A percentile compares a stretch with the other conserved stretches of the same genome.
Conservation (phyloP, 805 yeast species). For the Clavispora vitiphila region DNA sequence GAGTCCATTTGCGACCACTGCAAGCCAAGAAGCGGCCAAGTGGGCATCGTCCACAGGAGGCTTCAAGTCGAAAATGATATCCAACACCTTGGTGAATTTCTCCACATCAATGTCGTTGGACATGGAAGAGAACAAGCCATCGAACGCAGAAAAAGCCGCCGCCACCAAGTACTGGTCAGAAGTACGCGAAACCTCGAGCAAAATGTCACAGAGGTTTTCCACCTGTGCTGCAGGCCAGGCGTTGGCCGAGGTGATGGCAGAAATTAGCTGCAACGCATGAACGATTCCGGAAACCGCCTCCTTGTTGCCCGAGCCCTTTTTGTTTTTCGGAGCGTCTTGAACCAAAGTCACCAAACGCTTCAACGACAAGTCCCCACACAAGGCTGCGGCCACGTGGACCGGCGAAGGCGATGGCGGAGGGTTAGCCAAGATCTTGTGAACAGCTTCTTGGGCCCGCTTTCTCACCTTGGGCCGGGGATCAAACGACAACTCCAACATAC, state of each 20-base stretch:
- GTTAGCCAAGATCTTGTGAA: slow-evolving; percentile 54
- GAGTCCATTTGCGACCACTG: slow-evolving; percentile 83
- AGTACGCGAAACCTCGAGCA: slow-evolving; percentile 72
- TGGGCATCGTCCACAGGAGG: slow-evolving; percentile 82
- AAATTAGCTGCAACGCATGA: slow-evolving; percentile 73
- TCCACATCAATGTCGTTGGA: slow-evolving; percentile 55
- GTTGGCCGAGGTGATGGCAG: slow-evolving; percentile 62
- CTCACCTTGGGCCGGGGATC: slow-evolving; percentile 95
- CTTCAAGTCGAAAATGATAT: slow-evolving; percentile 69
- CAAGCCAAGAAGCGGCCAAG: slow-evolving; percentile 91
- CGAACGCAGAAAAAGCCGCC: slow-evolving; percentile 78
- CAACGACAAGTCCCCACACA: slow-evolving; percentile 66
- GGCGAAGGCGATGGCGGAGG: slow-evolving; percentile 76
- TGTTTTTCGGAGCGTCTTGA: slow-evolving; percentile 25
- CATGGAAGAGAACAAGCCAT: slow-evolving; percentile 68
- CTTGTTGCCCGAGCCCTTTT: slow-evolving; percentile 35
- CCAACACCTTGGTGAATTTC: slow-evolving; percentile 58
- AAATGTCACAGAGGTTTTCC: slow-evolving; percentile 68
- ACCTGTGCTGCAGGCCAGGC: slow-evolving; percentile 77
- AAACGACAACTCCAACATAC: slow-evolving; percentile 68
- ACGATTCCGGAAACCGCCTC: slow-evolving; percentile 57
- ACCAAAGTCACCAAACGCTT: slow-evolving; percentile 47
- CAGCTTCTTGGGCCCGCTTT: slow-evolving; percentile 89
- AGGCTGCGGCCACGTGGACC: slow-evolving; percentile 70
- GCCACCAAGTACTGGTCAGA: slow-evolving; percentile 82